Evolutionary conservation across 1,139 yeast species (phyloP), one percentile per base, ranked within the genome.

Genomic region (Martiniozyma asiatica): DNA sequence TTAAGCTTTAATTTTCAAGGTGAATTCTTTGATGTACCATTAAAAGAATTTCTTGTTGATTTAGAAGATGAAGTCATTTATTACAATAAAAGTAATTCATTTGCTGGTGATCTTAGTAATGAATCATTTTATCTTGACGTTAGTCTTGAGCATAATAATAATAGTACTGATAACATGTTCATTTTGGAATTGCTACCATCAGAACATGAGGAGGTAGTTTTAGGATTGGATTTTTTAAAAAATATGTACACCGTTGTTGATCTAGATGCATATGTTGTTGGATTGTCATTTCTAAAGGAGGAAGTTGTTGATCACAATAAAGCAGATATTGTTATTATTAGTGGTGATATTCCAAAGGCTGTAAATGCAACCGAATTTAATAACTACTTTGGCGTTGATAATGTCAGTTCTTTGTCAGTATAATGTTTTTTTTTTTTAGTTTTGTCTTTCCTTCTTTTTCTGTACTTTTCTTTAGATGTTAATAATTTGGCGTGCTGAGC

Each of bases 191-290:
- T 37, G 20, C 27, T 39, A 22, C 41, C 40, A 24, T 36, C 50
- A 8, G 39, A 49, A 19, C 54, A 66, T 20, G 32, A 31, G 8
- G 28, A 33, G 4, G 30, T 35, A 19, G 27, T 26, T 8, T 48
- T 81, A 12, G 94, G 94, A 29, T 89, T 78, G 50, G 65, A 71
- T 20, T 72, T 81, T 55, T 58, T 82, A 44, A 62, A 81, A 37
- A 61, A 68, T 29, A 81, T 80, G 5, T 80, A 81, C 47, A 67
- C 72, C 23, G 89, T 81, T 25, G 80, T 67, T 48, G 87, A 82
- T 50, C 56, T 81, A 40, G 85, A 78, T 22, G 68, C 65, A 39
- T 55, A 57, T 32, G 68, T 73, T 45, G 61, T 82, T 14, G 71
- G 79, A 2, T 39, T 84, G 34, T 94, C 89, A 1, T 82, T 68